These are phyloP conservation scores for Alternaria atra DNA, from an alignment of 2,329 filamentous ascomycete species.

Conservation along the genomic window DNA sequence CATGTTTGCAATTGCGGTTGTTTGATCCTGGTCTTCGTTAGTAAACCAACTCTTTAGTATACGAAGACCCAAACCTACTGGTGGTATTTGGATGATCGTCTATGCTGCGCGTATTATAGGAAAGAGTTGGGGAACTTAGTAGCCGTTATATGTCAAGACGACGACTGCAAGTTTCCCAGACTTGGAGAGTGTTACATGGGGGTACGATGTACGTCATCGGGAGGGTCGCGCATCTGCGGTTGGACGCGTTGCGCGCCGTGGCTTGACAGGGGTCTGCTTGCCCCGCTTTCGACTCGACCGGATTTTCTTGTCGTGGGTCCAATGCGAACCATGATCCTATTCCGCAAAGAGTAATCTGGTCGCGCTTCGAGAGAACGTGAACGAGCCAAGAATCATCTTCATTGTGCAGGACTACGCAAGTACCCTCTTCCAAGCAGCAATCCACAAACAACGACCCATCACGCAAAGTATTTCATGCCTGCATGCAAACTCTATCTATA, in stretches of 20 bases:
- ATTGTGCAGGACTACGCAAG: not conserved
- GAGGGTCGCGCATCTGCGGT: constrained; percentile 6
- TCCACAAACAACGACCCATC: not conserved
- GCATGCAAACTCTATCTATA: constrained; percentile 22
- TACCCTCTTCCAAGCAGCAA: not conserved
- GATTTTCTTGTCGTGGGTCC: not conserved
- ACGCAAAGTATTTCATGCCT: not conserved
- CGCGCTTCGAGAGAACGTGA: not conserved
- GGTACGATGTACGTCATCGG: constrained; percentile 31
- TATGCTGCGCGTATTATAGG: too few relatives aligned
- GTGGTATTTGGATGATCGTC: not conserved
- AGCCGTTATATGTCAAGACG: not conserved
- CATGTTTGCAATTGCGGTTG: constrained; percentile 19
- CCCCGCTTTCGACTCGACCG: not conserved
- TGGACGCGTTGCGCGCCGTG: constrained; percentile 10
- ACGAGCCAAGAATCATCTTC: not conserved
- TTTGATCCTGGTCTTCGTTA: not conserved
- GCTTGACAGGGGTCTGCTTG: constrained; percentile 15
- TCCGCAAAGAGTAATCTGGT: not conserved
- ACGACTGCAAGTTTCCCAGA: constrained; percentile 10
- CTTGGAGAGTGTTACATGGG: not conserved
- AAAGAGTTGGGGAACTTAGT: not conserved
- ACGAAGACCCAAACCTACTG: not conserved
- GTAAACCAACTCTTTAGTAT: not conserved
- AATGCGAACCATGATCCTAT: not conserved